Evolutionary conservation across 2,329 filamentous ascomycete species (phyloP).

Genomic region (Coniochaeta ligniaria): DNA sequence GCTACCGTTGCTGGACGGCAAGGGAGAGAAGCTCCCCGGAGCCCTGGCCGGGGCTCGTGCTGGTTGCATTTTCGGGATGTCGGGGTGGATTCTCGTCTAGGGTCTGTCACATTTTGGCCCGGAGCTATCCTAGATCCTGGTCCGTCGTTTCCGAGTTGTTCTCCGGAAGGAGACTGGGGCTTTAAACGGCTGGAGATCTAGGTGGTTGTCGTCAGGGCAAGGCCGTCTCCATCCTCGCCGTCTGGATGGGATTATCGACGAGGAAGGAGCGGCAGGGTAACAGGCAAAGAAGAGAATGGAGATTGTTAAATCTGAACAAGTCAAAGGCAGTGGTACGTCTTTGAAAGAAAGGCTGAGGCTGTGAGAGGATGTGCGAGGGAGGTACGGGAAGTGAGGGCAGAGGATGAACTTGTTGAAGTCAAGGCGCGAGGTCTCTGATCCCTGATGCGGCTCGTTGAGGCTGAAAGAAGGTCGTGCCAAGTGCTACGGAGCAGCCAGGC

Average conservation of each 20-base stretch:
- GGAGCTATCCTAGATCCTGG: not conserved
- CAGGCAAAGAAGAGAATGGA: not conserved
- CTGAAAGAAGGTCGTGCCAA: not conserved
- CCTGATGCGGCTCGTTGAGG: not conserved
- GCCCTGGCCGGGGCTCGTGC: slow-evolving; percentile 38
- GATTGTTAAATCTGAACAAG: not conserved
- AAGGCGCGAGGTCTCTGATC: not conserved
- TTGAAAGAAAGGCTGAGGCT: not conserved
- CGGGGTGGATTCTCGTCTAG: slow-evolving; percentile 8
- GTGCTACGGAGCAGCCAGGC: not conserved
- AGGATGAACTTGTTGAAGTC: not conserved
- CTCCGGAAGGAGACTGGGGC: no score
- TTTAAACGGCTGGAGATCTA: not conserved
- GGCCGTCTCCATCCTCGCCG: not conserved
- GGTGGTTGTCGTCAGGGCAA: not conserved
- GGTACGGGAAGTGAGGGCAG: not conserved
- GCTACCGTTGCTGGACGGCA: slow-evolving; percentile 30
- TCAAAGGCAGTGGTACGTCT: not conserved
- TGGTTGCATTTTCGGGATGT: slow-evolving; percentile 37
- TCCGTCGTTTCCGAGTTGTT: not conserved
- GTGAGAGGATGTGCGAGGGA: not conserved
- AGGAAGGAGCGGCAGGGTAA: not conserved
- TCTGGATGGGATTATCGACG: not conserved
- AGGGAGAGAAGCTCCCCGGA: slow-evolving; percentile 50
- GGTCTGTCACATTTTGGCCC: slow-evolving; percentile 34